Base-by-base conservation (phyloP, 2,329 filamentous ascomycete species). In the Didymella sp. region DNA sequence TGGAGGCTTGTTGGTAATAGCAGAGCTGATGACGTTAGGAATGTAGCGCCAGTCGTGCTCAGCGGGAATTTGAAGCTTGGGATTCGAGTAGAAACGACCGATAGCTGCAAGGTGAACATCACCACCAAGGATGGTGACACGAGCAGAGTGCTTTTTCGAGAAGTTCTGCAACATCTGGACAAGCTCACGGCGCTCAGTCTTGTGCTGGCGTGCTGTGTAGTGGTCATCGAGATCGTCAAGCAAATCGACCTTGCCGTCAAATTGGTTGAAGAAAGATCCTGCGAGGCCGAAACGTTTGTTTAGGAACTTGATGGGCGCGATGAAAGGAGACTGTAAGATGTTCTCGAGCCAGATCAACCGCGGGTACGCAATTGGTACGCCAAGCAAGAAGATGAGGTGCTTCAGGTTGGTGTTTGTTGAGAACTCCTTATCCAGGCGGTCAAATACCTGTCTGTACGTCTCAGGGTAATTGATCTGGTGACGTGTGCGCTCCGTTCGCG, bases 331-430 rank as follows among this genome's bases (percentile, higher is more conserved):
- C 15, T 85, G 85, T 66, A 98, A 85, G 56, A 97, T 90, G 70
- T 96, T 97, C 74, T 98, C 94, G 4, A 97, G 83, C 94, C 94
- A 97, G n/a, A 93, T 95, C 51, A 97, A 82, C 66, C 94, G 91
- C 1, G 82, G 82, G 62, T 85, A 82, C 1, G 80, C 80, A 66
- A 96, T 94, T 0, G 92, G 91, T 21, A 90, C 87, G 53, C 89
- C 89, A 2, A 89, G 78, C 11, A 89, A 76, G 21, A 89, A 75
- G 35, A 89, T 79, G 21, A 89, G 71, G 68, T 89, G 86, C 75
- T 86, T 88, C 70, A 88, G 83, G 17, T 84, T 79, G 25, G 80
- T 81, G 53, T 84, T 81, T 0, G 78, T 80, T 0, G 74, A 68
- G 11, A 88, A 76, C 61, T 87, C 84, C 11, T 75, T 72, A 27